These are phyloP conservation scores for Chimonanthus salicifolius DNA, from an alignment of 164 flowering plant species.

Conservation along the genomic window DNA sequence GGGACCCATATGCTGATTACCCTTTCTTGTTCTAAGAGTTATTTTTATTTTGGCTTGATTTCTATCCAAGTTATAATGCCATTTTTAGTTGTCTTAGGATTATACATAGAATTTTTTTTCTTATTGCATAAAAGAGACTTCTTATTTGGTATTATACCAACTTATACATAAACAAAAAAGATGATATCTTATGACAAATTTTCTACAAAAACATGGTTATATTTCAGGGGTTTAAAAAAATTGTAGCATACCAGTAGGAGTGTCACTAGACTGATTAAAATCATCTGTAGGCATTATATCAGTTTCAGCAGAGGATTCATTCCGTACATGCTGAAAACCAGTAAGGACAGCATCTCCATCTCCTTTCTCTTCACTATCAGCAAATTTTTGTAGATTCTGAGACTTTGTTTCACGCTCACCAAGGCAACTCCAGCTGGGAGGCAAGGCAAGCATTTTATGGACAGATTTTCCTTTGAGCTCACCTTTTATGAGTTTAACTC, in stretches of 20 bases:
- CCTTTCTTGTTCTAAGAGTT: too few species aligned
- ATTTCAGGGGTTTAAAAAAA: background rate
- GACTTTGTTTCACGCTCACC: slow-evolving; percentile 29
- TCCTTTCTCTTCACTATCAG: slow-evolving; percentile 33
- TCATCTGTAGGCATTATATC: slow-evolving; percentile 43
- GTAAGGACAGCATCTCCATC: slow-evolving; percentile 18
- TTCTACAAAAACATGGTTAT: background rate
- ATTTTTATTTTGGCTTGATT: too few species aligned
- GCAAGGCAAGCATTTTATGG: slow-evolving; percentile 19
- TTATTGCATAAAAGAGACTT: too few species aligned
- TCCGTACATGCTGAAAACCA: slow-evolving; percentile 15
- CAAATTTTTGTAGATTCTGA: slow-evolving; percentile 26
- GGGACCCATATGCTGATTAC: too few species aligned
- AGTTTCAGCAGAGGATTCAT: slow-evolving; percentile 72
- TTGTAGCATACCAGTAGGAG: slow-evolving; percentile 32
- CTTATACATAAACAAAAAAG: too few species aligned
- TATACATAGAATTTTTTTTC: too few species aligned
- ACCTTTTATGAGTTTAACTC: slow-evolving; percentile 25
- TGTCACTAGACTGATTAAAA: slow-evolving; percentile 23
- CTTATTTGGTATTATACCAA: too few species aligned
- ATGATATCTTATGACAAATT: background rate
- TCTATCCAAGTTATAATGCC: too few species aligned
- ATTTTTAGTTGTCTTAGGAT: too few species aligned
- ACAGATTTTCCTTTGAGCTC: slow-evolving; percentile 28
- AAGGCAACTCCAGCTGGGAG: slow-evolving; percentile 20